A percentile compares a stretch with the other conserved stretches of the same genome.
phyloP scores from a whole-genome alignment of 116 monocot species.

The Thalassia testudinum region DNA sequence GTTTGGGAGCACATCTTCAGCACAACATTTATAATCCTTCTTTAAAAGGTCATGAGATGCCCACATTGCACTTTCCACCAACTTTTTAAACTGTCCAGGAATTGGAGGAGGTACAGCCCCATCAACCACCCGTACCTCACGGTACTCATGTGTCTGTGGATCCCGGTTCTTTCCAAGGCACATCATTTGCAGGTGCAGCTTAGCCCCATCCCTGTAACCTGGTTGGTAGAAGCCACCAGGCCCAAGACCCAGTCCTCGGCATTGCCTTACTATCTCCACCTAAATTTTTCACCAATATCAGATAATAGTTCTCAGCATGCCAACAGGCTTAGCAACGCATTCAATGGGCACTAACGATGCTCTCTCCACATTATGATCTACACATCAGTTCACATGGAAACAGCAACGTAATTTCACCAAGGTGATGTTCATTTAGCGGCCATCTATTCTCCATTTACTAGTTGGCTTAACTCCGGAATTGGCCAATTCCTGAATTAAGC shows the following conservation, averaged over 20 bases:
- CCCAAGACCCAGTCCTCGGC: constrained; percentile 37
- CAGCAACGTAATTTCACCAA: neutral
- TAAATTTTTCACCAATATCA: neutral
- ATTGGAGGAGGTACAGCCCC: constrained; percentile 33
- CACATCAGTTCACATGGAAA: neutral
- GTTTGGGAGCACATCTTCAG: constrained; percentile 21
- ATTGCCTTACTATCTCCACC: constrained; percentile 28
- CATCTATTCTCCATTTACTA: too few relatives aligned
- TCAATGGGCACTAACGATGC: too few relatives aligned
- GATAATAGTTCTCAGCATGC: neutral
- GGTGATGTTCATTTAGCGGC: too few relatives aligned
- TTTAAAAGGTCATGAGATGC: constrained; percentile 19
- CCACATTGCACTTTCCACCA: constrained; percentile 28
- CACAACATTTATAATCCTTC: neutral
- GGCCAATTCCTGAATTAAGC: too few relatives aligned
- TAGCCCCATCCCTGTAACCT: constrained; percentile 41
- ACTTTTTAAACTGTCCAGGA: constrained; percentile 20
- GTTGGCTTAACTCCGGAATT: too few relatives aligned
- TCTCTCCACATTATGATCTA: too few relatives aligned
- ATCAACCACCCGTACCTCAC: constrained; percentile 18
- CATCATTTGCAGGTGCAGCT: constrained; percentile 50
- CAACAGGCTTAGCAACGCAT: neutral
- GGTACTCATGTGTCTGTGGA: constrained; percentile 28
- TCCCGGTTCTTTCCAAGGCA: constrained; percentile 63
- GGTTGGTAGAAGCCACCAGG: constrained; percentile 52